phyloP scores from a whole-genome alignment of 352 stramenopile genomes.

The Phytophthora tentaculata region DNA sequence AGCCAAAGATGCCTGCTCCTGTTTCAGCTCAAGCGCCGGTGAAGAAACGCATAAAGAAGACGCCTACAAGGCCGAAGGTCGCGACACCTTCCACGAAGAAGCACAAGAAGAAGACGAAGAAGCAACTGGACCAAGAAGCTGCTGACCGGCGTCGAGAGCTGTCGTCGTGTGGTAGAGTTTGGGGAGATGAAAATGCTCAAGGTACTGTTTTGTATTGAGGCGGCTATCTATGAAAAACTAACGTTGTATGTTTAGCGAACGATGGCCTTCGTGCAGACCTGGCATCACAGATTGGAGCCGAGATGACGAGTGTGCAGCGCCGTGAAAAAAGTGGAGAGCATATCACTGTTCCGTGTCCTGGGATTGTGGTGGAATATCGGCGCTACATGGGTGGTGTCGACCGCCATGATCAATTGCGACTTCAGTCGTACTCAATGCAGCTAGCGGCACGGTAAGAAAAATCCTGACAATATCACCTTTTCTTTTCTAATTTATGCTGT shows the following conservation, averaged over 20 bases:
- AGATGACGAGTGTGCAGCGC: neutral
- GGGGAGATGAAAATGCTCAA: neutral
- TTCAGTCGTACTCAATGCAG: constrained; percentile 30
- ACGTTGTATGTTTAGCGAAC: neutral
- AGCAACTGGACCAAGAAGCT: neutral
- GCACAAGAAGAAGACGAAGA: too few species aligned
- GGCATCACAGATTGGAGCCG: neutral
- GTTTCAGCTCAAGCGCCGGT: neutral
- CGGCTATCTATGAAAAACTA: too few species aligned
- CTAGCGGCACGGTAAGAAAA: constrained; percentile 4
- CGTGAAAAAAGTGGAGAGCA: neutral
- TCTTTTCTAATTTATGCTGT: neutral
- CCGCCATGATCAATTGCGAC: too few species aligned
- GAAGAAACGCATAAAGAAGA: neutral
- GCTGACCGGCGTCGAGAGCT: neutral
- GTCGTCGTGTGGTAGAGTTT: neutral
- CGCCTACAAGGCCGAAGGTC: neutral
- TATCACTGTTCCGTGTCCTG: neutral
- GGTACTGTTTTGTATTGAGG: too few species aligned
- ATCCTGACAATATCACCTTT: constrained; percentile 5
- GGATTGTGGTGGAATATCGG: constrained; percentile 1
- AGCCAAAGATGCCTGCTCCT: neutral
- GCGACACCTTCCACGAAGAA: neutral
- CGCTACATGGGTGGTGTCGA: too few species aligned
- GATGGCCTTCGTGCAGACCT: neutral